These are phyloP conservation scores for Microcyclosporella mali DNA, from an alignment of 2,329 filamentous ascomycete species.

Conservation along the genomic window DNA sequence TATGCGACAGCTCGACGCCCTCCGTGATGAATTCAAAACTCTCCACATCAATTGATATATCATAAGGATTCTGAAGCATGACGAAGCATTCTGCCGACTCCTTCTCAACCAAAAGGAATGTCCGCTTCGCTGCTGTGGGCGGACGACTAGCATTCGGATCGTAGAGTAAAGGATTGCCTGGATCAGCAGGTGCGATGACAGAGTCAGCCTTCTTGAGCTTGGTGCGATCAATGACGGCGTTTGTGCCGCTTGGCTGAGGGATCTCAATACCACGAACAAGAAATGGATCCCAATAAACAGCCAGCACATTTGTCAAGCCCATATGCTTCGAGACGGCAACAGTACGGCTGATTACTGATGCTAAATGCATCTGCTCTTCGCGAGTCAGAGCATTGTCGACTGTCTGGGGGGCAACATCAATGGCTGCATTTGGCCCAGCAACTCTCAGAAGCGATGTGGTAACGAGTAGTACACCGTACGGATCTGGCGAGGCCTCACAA, in stretches of 20 bases:
- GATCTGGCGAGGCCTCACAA: constrained; percentile 88
- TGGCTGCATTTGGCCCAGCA: constrained; percentile 54
- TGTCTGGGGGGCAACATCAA: constrained; percentile 17
- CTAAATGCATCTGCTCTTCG: constrained; percentile 81
- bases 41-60: constrained; percentile 86
- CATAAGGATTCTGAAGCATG: constrained; percentile 87
- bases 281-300: constrained; percentile 97
- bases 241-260: constrained; percentile 37
- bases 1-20: constrained; percentile 65
- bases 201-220: constrained; percentile 14
- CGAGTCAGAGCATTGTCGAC: constrained; percentile 25
- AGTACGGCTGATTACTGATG: constrained; percentile 79
- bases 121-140: constrained; percentile 44
- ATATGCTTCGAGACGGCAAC: constrained; percentile 69
- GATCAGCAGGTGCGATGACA: constrained; percentile 6
- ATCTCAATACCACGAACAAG: constrained; percentile 72
- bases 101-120: constrained; percentile 68
- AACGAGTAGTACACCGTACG: constrained; percentile 80
- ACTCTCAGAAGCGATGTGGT: constrained; percentile 78
- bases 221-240: constrained; percentile 18
- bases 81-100: constrained; percentile 74
- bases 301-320: constrained; percentile 62
- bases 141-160: constrained; percentile 78
- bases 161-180: constrained; percentile 79
- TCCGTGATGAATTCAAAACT: constrained; percentile 68